Conservation (phyloP, 164 flowering plant genomes). For the Buxus sempervirens region DNA sequence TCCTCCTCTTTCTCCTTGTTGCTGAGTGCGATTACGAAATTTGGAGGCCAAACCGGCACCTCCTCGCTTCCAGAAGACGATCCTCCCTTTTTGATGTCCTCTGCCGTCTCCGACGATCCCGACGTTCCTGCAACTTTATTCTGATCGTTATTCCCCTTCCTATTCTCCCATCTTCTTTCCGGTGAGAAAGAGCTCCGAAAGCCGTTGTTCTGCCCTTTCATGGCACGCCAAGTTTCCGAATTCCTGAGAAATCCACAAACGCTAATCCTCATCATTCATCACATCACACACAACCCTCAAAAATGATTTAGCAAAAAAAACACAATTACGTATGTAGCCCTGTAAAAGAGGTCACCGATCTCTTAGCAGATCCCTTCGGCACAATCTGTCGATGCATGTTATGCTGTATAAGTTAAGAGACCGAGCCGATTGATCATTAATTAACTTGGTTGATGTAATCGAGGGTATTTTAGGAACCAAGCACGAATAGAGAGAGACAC, state of each 20-base stretch:
- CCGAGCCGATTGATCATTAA: no score
- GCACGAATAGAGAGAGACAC: no score
- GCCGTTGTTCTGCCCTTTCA: conserved; percentile 68
- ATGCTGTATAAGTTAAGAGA: no score
- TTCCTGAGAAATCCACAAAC: conserved; percentile 31
- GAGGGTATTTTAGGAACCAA: no score
- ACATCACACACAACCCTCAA: conserved; percentile 2
- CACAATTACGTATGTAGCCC: conserved; percentile 36
- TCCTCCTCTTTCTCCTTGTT: conserved; percentile 96
- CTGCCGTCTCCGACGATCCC: conserved; percentile 58
- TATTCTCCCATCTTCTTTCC: conserved; percentile 19
- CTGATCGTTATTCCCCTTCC: conserved; percentile 18
- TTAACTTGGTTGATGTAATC: no score
- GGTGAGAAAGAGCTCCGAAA: conserved; percentile 32
- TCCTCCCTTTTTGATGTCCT: conserved; percentile 58
- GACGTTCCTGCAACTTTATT: conserved; percentile 32
- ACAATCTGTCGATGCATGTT: not conserved
- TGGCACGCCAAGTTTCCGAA: conserved; percentile 45
- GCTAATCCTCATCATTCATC: not conserved
- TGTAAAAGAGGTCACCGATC: not conserved
- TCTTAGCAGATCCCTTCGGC: not conserved
- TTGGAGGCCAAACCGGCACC: conserved; percentile 72
- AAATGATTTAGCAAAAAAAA: not conserved
- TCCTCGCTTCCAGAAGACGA: conserved; percentile 70
- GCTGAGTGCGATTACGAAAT: conserved; percentile 71